Conservation (phyloP, 768 basidiomycete species). For the Russula vinacea region DNA sequence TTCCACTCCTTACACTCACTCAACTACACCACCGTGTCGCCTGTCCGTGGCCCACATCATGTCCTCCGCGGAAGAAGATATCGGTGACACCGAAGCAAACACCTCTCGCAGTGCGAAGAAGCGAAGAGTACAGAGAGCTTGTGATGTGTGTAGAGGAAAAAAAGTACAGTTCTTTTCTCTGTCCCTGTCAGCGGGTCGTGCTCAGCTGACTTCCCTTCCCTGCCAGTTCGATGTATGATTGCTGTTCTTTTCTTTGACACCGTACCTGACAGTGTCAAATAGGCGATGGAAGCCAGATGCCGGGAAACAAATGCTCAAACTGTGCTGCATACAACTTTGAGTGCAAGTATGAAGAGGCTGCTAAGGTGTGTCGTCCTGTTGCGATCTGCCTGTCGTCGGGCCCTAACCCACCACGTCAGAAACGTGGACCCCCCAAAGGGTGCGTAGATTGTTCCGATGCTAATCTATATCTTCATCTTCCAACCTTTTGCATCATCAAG, state of each 20-base stretch:
- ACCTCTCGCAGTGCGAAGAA: slow-evolving; percentile 52
- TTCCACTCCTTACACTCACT: background rate
- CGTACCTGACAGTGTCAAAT: slow-evolving; percentile 2
- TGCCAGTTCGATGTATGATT: slow-evolving; percentile 60
- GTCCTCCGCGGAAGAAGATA: slow-evolving; percentile 69
- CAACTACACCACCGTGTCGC: background rate
- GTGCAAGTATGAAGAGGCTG: slow-evolving; percentile 67
- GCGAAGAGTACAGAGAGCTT: slow-evolving; percentile 70
- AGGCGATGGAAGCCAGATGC: slow-evolving; percentile 72
- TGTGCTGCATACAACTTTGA: slow-evolving; percentile 56
- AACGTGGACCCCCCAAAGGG: slow-evolving; percentile 64
- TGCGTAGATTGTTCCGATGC: slow-evolving; percentile 33
- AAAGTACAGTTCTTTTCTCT: slow-evolving; percentile 50
- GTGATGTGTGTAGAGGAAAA: slow-evolving; percentile 83
- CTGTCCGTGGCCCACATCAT: slow-evolving; percentile 34
- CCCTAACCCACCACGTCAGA: slow-evolving; percentile 32
- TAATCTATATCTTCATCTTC: background rate
- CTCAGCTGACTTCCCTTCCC: slow-evolving; percentile 17
- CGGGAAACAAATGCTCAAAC: slow-evolving; percentile 59
- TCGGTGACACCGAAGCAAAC: slow-evolving; percentile 44
- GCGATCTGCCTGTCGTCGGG: background rate
- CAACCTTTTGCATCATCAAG: slow-evolving; percentile 25
- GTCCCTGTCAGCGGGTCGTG: slow-evolving; percentile 8
- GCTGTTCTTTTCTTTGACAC: background rate
- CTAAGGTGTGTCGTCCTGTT: slow-evolving; percentile 47